Evolutionary conservation across 176 grass and related monocot genomes (phyloP).

Genomic region (Dactylis glomerata): DNA sequence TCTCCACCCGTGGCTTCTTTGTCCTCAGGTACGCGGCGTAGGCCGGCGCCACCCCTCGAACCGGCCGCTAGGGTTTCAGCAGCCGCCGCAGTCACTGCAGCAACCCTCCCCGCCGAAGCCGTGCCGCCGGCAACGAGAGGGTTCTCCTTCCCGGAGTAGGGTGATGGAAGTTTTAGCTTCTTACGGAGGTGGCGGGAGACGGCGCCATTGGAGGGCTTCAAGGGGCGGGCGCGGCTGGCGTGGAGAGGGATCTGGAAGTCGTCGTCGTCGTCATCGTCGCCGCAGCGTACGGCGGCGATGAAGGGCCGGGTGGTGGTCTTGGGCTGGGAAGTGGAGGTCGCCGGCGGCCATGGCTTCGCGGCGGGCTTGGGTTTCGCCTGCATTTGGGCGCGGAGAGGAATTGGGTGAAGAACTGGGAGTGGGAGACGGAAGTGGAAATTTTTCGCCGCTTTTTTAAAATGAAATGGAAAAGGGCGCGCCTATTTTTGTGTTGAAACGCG

Average conservation of each 20-base stretch:
- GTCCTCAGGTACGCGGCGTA: not conserved
- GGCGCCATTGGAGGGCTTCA: constrained; percentile 38
- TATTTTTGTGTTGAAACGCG: not conserved
- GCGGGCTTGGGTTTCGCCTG: constrained; percentile 25
- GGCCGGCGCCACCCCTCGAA: constrained; percentile 19
- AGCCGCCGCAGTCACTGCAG: not conserved
- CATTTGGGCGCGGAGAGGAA: constrained; percentile 19
- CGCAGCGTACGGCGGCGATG: not conserved
- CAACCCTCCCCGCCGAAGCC: not conserved
- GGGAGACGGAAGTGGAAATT: not conserved
- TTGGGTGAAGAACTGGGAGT: not conserved
- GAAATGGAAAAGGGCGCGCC: constrained; percentile 14
- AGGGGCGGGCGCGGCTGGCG: constrained; percentile 16
- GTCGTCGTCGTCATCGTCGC: constrained; percentile 41
- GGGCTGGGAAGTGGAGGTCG: not conserved
- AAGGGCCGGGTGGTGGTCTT: not conserved
- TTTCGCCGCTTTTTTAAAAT: constrained; percentile 24
- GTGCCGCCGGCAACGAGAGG: not conserved
- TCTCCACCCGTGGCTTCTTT: not conserved
- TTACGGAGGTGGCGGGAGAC: constrained; percentile 34
- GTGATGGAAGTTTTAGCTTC: constrained; percentile 25
- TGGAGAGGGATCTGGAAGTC: constrained; percentile 63
- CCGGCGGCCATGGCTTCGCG: constrained; percentile 21
- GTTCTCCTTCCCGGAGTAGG: constrained; percentile 63
- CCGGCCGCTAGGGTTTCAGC: constrained; percentile 31